phyloP scores from a whole-genome alignment of 495 filamentous ascomycete genomes.

The Penicillium malachiteum region DNA sequence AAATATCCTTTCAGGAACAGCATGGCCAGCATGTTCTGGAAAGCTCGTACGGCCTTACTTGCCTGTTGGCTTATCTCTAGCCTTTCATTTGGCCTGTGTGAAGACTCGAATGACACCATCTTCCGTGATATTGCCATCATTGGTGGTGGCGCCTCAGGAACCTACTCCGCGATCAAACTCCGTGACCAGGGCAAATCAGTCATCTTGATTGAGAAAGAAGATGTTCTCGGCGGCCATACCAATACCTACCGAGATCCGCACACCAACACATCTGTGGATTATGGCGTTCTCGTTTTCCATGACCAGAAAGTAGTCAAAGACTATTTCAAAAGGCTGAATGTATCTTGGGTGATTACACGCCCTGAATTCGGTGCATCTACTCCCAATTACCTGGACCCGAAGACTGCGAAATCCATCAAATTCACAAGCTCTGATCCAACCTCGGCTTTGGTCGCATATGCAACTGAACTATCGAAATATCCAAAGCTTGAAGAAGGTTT shows the following conservation, averaged over 20 bases:
- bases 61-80: constrained; percentile 5
- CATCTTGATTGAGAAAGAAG: constrained; percentile 45
- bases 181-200: constrained; percentile 37
- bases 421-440: constrained; percentile 28
- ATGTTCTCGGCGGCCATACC: constrained; percentile 46
- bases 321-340: constrained; percentile 38
- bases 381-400: constrained; percentile 27
- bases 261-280: constrained; percentile 41
- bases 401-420: constrained; percentile 42
- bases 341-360: constrained; percentile 16
- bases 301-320: constrained; percentile 36
- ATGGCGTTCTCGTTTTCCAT: constrained; percentile 43
- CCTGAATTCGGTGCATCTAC: constrained; percentile 26
- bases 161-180: constrained; percentile 45
- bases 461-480: constrained; percentile 37
- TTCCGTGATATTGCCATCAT: constrained; percentile 47
- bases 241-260: constrained; percentile 45
- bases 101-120: not conserved
- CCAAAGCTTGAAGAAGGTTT: constrained; percentile 31
- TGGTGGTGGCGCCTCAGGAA: constrained; percentile 50
- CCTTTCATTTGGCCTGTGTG: not conserved
- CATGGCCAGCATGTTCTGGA: not conserved
- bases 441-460: constrained; percentile 36
- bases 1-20: not conserved
- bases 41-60: not conserved